Base-by-base conservation (phyloP, 441 rosid species). In the Erodium trifolium region DNA sequence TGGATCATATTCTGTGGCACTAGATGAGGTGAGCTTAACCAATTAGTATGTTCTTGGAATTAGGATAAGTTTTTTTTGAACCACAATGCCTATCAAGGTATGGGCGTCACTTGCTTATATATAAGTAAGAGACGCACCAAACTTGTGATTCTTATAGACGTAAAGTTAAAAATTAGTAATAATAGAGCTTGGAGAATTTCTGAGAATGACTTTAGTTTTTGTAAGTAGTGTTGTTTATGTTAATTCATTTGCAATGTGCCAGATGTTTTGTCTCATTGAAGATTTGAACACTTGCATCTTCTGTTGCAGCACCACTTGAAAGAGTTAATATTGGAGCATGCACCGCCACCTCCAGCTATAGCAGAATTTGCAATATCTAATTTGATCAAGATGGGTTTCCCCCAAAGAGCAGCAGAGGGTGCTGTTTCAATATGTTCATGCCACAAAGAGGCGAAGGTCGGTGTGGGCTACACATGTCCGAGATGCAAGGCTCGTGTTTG, bases 291-390 rank as follows among this genome's bases (percentile, higher is more conserved):
- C 9, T 47, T 41, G 7, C 35, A 43, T 62, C 65, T 67, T 75
- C 51, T 67, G 14, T 2, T 71, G 71, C 81, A 93, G 98, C 80
- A 78, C 47, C 98, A 93, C 73, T 71, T 93, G 17, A 93, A 91
- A 80, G 98, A 87, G 81, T 72, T 88, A 68, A 73, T 89, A 14
- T 59, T 93, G 43, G 97, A 93, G 82, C 98, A 93, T 79, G 98
- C 98, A 13, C 93, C 95, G 13, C 96, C 98, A 62, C 96, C 98
- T 76, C 97, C 98, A 1, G 96, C 96, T 43, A 87, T 93, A 78
- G 98, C 95, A 66, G 98, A 93, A 75, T 93, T 83, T 78, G 98
- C 97, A 18, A 73, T 84, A 29, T 84, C 98, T 51, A 91, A 85
- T 84, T 76, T 89, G 82, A 88, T 88, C 81, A 88, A 86, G 82